These are phyloP conservation scores for Middelhovenomyces tepae DNA, from an alignment of 805 yeast species.

Conservation along the genomic window DNA sequence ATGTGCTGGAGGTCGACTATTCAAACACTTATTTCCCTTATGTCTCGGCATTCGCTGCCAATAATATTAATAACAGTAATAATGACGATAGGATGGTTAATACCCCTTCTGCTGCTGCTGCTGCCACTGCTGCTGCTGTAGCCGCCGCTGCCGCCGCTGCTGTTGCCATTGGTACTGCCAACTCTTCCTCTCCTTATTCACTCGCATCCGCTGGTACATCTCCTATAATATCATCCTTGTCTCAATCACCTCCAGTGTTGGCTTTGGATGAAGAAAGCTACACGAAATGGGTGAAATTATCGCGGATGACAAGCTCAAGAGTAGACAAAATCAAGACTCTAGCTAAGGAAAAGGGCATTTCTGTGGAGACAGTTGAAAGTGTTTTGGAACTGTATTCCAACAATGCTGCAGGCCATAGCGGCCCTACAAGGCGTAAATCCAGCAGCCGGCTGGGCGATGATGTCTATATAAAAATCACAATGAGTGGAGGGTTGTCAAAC, in stretches of 20 bases:
- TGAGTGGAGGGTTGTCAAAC: constrained; percentile 15
- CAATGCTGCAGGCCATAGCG: too few relatives aligned
- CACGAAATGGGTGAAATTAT: constrained; percentile 23
- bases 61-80: too few relatives aligned
- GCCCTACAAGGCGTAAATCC: constrained; percentile 14
- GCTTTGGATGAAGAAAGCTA: constrained; percentile 6
- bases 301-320: constrained; percentile 20
- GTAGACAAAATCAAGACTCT: constrained; percentile 18
- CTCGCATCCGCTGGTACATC: constrained; percentile 1
- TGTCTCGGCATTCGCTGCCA: too few relatives aligned
- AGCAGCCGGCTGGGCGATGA: constrained; percentile 18
- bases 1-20: too few relatives aligned
- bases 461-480: constrained; percentile 19
- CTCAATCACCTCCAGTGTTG: constrained; percentile 3
- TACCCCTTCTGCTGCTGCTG: neutral
- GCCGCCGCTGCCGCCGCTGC: constrained; percentile 1
- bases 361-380: constrained; percentile 20
- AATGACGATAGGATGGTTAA: too few relatives aligned
- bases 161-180: constrained; percentile 1
- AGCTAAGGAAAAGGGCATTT: constrained; percentile 22
- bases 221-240: too few relatives aligned
- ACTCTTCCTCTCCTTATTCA: constrained; percentile 2
- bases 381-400: constrained; percentile 20
- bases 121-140: constrained; percentile 2
- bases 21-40: too few relatives aligned